Evolutionary conservation across 2,329 filamentous ascomycete species (phyloP), one percentile per base, ranked within the genome.

Genomic region (Hypoxylon sp.): DNA sequence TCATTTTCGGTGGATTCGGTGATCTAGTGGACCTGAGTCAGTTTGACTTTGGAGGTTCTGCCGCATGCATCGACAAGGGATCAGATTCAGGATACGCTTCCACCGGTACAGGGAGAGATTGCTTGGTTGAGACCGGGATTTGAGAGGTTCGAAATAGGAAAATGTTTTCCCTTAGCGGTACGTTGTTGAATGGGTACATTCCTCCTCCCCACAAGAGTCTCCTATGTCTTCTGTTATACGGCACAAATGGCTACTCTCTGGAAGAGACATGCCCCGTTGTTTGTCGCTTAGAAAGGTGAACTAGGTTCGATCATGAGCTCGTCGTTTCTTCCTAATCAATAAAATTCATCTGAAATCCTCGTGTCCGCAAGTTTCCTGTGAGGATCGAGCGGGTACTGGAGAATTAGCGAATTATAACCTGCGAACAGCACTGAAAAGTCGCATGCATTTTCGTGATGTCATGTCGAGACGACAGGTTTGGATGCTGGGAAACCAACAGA

Each of bases 51-150:
- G 54, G 62, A n/a, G 53, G 39, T 22, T 41, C 53, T 6, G 22
- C 32, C 8, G 65, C 67, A 8, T 69, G 59, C 24, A 59, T 59
- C 15, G 71, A 73, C 6, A 69, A 70, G 24, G 57, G 64, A n/a
- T 72, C 67, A 3, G 73, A 75, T 55, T 75, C 71, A n/a, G 72
- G 73, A 1, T 74, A 74, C 56, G 68, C 65, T 54, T 74, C 71
- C 6, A 72, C 65, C 41, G 65, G 65, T 32, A 71, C 67, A 2
- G 59, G 46, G 30, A 63, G 64, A 49, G 65, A 49, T 22, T 49
- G 44, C 11, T 59, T 57, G 52, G 49, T 54, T 13, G 62, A 60
- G 43, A 41, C n/a, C 4, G 62, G 60, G 11, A 22, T 50, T 6
- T 65, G 56, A 62, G 19, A 20, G 4, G 0, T 43, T 61, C 19